These are phyloP conservation scores for Chionographis japonica DNA, from an alignment of 106 monocot species.

Conservation along the genomic window DNA sequence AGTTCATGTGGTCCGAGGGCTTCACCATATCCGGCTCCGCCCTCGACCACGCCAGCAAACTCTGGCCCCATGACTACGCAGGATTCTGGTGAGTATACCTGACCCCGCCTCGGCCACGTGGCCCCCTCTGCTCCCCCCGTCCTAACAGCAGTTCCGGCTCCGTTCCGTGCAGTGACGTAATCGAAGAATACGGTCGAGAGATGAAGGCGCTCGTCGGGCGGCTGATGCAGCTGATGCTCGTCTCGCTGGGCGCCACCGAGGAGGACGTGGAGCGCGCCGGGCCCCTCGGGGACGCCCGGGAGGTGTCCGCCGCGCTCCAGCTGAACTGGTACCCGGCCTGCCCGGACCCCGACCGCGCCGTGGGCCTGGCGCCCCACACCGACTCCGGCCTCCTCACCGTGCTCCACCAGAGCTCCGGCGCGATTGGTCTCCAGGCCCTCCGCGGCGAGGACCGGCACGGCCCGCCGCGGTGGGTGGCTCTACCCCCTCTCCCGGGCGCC, in stretches of 20 bases:
- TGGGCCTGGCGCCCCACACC: constrained; percentile 85
- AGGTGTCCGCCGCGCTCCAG: constrained; percentile 17
- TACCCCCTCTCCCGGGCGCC: constrained; percentile 53
- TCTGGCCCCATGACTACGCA: constrained; percentile 58
- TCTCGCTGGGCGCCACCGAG: constrained; percentile 33
- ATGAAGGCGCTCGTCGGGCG: constrained; percentile 34
- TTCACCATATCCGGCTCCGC: constrained; percentile 77
- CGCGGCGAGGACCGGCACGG: constrained; percentile 17
- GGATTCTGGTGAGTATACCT: constrained; percentile 59
- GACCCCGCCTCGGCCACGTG: not conserved
- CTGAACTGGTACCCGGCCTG: constrained; percentile 84
- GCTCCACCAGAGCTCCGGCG: constrained; percentile 51
- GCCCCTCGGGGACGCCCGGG: not conserved
- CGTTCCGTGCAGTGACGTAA: constrained; percentile 29
- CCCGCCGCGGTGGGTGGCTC: constrained; percentile 61
- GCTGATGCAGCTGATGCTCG: constrained; percentile 36
- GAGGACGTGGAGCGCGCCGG: constrained; percentile 13
- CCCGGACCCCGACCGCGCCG: constrained; percentile 80
- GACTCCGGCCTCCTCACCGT: constrained; percentile 82
- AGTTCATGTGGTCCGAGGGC: constrained; percentile 94
- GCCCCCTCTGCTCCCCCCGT: no score
- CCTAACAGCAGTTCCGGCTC: not conserved
- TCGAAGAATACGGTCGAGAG: constrained; percentile 42
- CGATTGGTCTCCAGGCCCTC: constrained; percentile 72
- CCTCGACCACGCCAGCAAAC: constrained; percentile 40